Percentiles rank a stretch among this genome's conserved stretches.
Conservation (phyloP, 202 grass and related monocot genomes). For the Dendrocalamus latiflorus region DNA sequence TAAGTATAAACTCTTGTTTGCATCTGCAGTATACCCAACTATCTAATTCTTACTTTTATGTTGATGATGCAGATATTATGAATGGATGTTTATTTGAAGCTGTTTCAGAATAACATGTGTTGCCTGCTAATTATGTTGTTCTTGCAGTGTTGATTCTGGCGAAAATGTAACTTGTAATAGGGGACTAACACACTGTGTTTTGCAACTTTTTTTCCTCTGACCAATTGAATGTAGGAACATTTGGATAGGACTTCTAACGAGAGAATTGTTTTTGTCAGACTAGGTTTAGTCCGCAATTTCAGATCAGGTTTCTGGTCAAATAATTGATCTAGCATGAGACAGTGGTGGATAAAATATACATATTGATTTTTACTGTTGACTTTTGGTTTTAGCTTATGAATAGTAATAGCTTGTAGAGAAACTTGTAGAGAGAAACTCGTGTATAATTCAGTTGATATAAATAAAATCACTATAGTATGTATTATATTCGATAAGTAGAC, state of each 20-base stretch:
- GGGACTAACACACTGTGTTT: not conserved
- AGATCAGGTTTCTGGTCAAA: not conserved
- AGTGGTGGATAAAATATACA: not conserved
- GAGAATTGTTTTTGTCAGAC: not conserved
- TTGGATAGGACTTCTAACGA: not conserved
- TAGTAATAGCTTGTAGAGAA: too few relatives aligned
- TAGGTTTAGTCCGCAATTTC: not conserved
- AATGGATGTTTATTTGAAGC: not conserved
- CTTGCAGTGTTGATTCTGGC: not conserved
- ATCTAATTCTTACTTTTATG: not conserved
- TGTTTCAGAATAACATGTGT: not conserved
- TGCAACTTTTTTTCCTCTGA: not conserved
- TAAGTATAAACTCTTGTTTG: not conserved
- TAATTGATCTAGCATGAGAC: not conserved
- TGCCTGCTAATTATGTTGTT: not conserved
- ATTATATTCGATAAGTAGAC: too few relatives aligned
- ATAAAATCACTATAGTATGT: too few relatives aligned
- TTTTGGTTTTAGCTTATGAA: too few relatives aligned
- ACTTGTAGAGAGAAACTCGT: too few relatives aligned
- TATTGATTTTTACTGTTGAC: too few relatives aligned
- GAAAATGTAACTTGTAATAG: not conserved
- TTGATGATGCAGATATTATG: constrained; percentile 28
- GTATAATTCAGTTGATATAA: too few relatives aligned
- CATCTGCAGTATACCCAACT: not conserved
- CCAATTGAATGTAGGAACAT: constrained; percentile 10